A percentile compares a stretch with the other conserved stretches of the same genome.
These are phyloP conservation scores for Rhodotorula sp. DNA, from an alignment of 1,284 basidiomycete species.

Conservation along the genomic window DNA sequence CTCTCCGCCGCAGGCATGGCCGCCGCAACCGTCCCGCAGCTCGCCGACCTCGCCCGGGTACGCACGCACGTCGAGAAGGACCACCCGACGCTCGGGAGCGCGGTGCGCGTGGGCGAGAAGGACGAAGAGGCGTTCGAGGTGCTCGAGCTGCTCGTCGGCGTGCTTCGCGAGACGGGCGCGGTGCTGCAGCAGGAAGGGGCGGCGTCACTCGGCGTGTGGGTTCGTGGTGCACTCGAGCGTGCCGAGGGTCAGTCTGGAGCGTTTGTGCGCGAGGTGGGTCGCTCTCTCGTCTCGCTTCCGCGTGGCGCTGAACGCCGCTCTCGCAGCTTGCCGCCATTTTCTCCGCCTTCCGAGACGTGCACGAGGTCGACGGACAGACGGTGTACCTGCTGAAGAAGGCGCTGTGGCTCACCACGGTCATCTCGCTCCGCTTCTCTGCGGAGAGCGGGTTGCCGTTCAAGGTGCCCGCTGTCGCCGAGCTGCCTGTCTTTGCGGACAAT, in stretches of 20 bases:
- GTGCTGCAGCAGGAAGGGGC: constrained; percentile 65
- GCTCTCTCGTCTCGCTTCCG: not conserved
- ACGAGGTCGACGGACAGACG: constrained; percentile 60
- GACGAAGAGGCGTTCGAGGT: constrained; percentile 73
- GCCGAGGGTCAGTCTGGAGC: constrained; percentile 53
- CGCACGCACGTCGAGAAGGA: constrained; percentile 59
- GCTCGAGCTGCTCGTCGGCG: constrained; percentile 64
- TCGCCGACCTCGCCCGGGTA: constrained; percentile 71
- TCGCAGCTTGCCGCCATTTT: constrained; percentile 68
- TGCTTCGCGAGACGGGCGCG: constrained; percentile 71
- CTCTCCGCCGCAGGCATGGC: constrained; percentile 68
- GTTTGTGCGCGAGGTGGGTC: constrained; percentile 44
- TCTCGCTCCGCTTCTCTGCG: constrained; percentile 63
- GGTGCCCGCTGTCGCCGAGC: constrained; percentile 59
- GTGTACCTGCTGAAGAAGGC: constrained; percentile 88
- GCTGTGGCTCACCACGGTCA: constrained; percentile 72
- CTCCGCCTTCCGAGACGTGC: constrained; percentile 74
- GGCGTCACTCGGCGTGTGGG: constrained; percentile 70
- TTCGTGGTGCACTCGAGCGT: constrained; percentile 65
- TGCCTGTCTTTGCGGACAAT: constrained; percentile 82
- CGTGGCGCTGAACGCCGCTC: not conserved
- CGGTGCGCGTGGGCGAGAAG: constrained; percentile 68
- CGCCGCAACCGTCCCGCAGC: constrained; percentile 57
- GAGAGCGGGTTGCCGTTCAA: constrained; percentile 52
- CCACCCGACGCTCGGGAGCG: constrained; percentile 64